These are phyloP conservation scores for Cryptococcus amylolentus DNA, from an alignment of 1,284 basidiomycete genomes.

Conservation along the genomic window DNA sequence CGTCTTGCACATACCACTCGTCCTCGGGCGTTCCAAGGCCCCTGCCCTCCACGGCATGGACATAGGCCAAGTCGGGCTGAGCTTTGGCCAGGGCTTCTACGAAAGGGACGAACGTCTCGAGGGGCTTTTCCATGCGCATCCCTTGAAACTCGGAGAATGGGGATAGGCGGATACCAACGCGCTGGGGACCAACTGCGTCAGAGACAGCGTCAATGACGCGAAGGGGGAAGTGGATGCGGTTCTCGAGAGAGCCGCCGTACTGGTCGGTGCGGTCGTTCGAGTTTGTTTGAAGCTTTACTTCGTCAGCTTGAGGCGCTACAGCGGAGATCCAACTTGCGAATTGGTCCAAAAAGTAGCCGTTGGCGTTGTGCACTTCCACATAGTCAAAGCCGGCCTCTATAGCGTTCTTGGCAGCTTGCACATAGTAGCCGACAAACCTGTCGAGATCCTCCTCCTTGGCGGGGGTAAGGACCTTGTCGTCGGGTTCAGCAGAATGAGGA, in stretches of 20 bases:
- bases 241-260: constrained; percentile 60
- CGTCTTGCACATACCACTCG: constrained; percentile 13
- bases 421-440: constrained; percentile 53
- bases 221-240: constrained; percentile 56
- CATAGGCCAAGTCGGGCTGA: constrained; percentile 56
- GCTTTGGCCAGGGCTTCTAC: constrained; percentile 37
- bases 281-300: constrained; percentile 52
- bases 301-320: constrained; percentile 21
- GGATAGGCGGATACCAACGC: constrained; percentile 56
- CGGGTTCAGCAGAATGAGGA: neutral
- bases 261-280: constrained; percentile 59
- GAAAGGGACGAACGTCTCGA: constrained; percentile 7
- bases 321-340: constrained; percentile 42
- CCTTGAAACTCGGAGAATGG: constrained; percentile 56
- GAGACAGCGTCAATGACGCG: constrained; percentile 55
- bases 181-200: constrained; percentile 55
- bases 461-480: constrained; percentile 24
- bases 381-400: constrained; percentile 64
- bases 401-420: constrained; percentile 54
- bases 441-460: constrained; percentile 37
- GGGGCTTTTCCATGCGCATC: constrained; percentile 2
- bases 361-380: constrained; percentile 57
- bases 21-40: constrained; percentile 11
- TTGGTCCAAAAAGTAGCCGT: constrained; percentile 54
- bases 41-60: constrained; percentile 58